These are phyloP conservation scores for Chrysosporium keratinophilum DNA, from an alignment of 2,329 filamentous ascomycete genomes.

Conservation along the genomic window DNA sequence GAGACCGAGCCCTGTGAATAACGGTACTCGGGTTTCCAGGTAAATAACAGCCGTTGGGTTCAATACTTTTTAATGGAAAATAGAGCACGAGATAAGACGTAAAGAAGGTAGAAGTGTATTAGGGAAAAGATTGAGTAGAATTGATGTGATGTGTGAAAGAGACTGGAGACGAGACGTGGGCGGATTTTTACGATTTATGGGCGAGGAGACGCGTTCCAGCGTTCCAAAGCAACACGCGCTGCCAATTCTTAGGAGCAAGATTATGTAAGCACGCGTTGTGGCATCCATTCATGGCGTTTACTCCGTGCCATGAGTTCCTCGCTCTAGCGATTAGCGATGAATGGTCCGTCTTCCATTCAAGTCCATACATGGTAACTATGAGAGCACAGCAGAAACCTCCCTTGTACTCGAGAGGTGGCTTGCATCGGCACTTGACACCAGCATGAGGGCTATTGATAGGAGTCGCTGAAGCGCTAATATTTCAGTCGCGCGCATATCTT, in stretches of 20 bases:
- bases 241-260: conserved; percentile 2
- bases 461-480: too few species aligned
- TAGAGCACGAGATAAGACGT: background rate
- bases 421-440: too few species aligned
- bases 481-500: too few species aligned
- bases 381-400: too few species aligned
- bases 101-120: background rate
- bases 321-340: too few species aligned
- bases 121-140: background rate
- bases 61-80: background rate
- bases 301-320: too few species aligned
- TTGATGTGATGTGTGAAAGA: background rate
- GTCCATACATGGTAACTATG: too few species aligned
- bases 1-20: background rate
- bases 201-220: conserved; percentile 8
- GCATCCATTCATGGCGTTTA: too few species aligned
- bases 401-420: too few species aligned
- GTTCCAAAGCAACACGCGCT: conserved; percentile 5
- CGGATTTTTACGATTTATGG: conserved; percentile 2
- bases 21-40: background rate
- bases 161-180: background rate
- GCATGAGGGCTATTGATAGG: too few species aligned
- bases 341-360: too few species aligned
- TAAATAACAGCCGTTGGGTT: background rate
- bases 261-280: conserved; percentile 3